Evolutionary conservation across 1,284 basidiomycete genomes (phyloP), one percentile per base, ranked within the genome.

Genomic region (Kwoniella shivajii): DNA sequence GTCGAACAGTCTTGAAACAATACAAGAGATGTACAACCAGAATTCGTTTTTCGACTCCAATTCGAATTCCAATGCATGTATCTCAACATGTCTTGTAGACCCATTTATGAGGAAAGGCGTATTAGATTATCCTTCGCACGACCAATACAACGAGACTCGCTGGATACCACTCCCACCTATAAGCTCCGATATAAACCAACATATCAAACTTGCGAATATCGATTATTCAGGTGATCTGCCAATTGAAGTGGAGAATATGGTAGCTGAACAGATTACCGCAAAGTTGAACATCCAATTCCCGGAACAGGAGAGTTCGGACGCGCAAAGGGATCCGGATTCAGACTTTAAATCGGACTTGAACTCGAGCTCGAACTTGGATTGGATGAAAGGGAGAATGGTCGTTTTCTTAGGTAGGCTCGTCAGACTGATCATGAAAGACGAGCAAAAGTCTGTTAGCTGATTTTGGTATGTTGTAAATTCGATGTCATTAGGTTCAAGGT

Each of bases 361-460:
- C n/a, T n/a, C n/a, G n/a, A n/a, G n/a, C n/a, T n/a, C n/a, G n/a
- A n/a, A 47, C 1, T 36, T 14, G 45, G 33, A 36, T 13, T 47
- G 45, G 45, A 5, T 47, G 22, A 47, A 47, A 47, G 45, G 45
- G 7, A 47, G 29, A 18, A 33, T 47, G 45, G 45, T 47, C 9
- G 16, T 47, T 6, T 47, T 47, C 14, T 20, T 47, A 16, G 45
- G 45, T 47, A 14, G 26, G 45, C 24, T 2, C 20, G 38, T 22
- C n/a, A n/a, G n/a, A n/a, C n/a, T 3, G 38, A 39, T 39, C 16
- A 39, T 18, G n/a, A n/a, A n/a, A n/a, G n/a, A n/a, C n/a, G n/a
- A n/a, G n/a, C n/a, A n/a, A n/a, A n/a, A n/a, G n/a, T n/a, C n/a
- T n/a, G n/a, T n/a, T n/a, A n/a, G n/a, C n/a, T n/a, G n/a, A 16